These are phyloP conservation scores for Russula abietina DNA, from an alignment of 768 basidiomycete genomes.

Conservation along the genomic window DNA sequence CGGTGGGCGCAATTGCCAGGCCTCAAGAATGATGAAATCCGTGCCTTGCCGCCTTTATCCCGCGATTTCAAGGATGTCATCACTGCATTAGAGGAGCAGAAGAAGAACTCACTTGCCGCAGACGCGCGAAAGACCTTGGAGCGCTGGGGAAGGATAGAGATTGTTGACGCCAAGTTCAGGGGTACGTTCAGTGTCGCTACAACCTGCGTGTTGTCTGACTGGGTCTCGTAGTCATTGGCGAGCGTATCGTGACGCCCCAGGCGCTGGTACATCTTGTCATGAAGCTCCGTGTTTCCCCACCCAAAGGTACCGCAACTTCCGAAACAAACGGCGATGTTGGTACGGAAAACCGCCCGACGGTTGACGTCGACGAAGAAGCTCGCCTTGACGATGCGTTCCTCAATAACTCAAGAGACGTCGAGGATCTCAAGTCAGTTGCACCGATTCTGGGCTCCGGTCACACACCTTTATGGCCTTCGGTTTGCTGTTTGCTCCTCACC, in stretches of 20 bases:
- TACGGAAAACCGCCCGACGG: constrained; percentile 41
- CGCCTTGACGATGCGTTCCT: constrained; percentile 66
- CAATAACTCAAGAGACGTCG: constrained; percentile 51
- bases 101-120: constrained; percentile 39
- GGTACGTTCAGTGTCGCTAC: constrained; percentile 40
- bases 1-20: constrained; percentile 74
- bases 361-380: constrained; percentile 39
- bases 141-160: constrained; percentile 68
- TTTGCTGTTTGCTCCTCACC: constrained; percentile 35
- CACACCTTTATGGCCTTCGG: constrained; percentile 88
- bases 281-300: constrained; percentile 70
- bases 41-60: constrained; percentile 37
- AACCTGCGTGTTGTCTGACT: not conserved
- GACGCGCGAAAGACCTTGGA: constrained; percentile 61
- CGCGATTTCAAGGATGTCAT: constrained; percentile 41
- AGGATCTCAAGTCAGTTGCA: constrained; percentile 45
- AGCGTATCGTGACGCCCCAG: constrained; percentile 79
- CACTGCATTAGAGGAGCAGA: constrained; percentile 43
- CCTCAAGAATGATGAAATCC: constrained; percentile 49
- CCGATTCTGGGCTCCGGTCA: constrained; percentile 63
- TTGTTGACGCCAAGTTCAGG: constrained; percentile 81
- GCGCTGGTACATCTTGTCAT: constrained; percentile 83
- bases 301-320: constrained; percentile 29
- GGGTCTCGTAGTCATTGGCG: constrained; percentile 67
- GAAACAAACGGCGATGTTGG: constrained; percentile 31